These are phyloP conservation scores for Chloris gayana DNA, from an alignment of 176 grass and related monocot genomes.

Conservation along the genomic window DNA sequence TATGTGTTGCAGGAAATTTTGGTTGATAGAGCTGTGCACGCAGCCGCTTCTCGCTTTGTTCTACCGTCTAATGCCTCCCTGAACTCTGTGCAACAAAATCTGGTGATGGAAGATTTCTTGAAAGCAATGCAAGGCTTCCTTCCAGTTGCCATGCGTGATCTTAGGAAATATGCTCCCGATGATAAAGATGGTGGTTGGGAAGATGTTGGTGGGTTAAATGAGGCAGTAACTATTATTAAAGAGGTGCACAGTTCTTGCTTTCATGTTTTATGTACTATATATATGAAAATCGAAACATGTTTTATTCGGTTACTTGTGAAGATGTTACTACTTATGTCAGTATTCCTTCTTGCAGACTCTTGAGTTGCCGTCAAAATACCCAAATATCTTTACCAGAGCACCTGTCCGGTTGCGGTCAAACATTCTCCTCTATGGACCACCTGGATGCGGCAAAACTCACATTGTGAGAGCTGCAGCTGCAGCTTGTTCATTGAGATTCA, in stretches of 20 bases:
- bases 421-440: constrained; percentile 90
- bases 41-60: constrained; percentile 76
- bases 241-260: constrained; percentile 56
- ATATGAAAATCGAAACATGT: constrained; percentile 37
- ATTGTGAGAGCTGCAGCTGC: constrained; percentile 90
- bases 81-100: constrained; percentile 40
- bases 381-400: constrained; percentile 79
- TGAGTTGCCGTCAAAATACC: constrained; percentile 91
- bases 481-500: constrained; percentile 91
- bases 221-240: constrained; percentile 80
- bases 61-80: constrained; percentile 34
- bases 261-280: constrained; percentile 20
- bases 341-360: constrained; percentile 65
- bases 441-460: constrained; percentile 95
- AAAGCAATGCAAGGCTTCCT: constrained; percentile 87
- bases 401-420: constrained; percentile 89
- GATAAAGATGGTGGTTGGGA: constrained; percentile 76
- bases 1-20: constrained; percentile 71
- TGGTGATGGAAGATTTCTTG: constrained; percentile 79
- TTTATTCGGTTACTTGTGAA: constrained; percentile 14
- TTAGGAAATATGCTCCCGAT: constrained; percentile 81
- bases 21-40: constrained; percentile 90
- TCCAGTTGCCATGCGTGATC: constrained; percentile 94
- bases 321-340: constrained; percentile 36
- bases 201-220: constrained; percentile 90